Base-by-base conservation (phyloP, 148 eudicot genomes). In the Beta vulgaris region DNA sequence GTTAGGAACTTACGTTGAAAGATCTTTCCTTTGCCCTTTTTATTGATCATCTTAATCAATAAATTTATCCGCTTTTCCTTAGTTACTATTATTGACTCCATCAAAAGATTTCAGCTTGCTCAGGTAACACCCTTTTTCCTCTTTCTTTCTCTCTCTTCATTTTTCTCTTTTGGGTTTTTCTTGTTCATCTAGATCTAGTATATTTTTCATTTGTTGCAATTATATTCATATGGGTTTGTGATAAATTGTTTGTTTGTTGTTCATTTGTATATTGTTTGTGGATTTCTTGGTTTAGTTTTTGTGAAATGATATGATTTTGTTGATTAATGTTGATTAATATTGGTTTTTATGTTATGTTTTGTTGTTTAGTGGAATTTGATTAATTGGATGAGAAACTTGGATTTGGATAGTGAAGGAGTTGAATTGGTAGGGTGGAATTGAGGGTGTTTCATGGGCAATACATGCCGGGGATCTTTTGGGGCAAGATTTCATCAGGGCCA, bases 381-480 rank as follows among this genome's bases (percentile, higher is more conserved):
- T 28, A 42, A 28, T 58, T 78, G 79, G 64, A 79, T 76, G 81
- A 81, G 73, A 73, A 78, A 74, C 58, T 54, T 80, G 63, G 78
- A 49, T 69, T 73, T 71, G 57, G 69, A 54, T 77, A 71, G 80
- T 61, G 82, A 76, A 77, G 78, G 74, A 72, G 73, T 74, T 76
- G 69, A 35, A 18, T 61, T 76, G 42, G 64, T 43, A 40, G 54
- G 48, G 82, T 69, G 80, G 76, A 73, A 68, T 69, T 83, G 70
- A 83, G 80, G 78, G 76, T 87, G 90, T 88, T 88, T 87, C 86
- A 90, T 90, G 95, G 95, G 95, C 88, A 90, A 90, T 76, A 84
- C 97, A 84, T 94, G 98, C 93, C 89, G 97, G 76, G 93, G 95
- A 75, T 90, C 97, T 82, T 85, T 84, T 21, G 90, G 91, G 80